Evolutionary conservation across 305 asterid genomes (phyloP).

Genomic region (Fraxinus platypoda): DNA sequence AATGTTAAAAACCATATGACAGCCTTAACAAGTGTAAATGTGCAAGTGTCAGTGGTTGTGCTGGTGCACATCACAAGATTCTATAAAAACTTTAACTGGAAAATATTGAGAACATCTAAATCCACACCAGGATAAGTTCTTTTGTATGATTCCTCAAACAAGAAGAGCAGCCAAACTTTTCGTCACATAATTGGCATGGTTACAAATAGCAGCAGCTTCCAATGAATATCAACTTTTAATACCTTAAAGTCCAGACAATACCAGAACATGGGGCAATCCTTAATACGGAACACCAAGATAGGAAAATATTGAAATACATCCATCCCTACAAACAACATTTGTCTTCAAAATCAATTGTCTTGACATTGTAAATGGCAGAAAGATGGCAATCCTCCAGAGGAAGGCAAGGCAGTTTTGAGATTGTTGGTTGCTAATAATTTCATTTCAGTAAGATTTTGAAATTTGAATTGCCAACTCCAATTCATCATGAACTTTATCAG

Average conservation of each 20-base stretch:
- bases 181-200: background rate
- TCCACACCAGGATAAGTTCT: background rate
- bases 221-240: background rate
- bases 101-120: background rate
- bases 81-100: background rate
- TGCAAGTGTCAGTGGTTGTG: background rate
- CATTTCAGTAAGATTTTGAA: background rate
- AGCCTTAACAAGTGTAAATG: background rate
- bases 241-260: background rate
- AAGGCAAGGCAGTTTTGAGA: background rate
- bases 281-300: background rate
- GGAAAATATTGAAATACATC: background rate
- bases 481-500: background rate
- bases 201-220: background rate
- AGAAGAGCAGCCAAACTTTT: background rate
- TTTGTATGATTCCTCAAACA: background rate
- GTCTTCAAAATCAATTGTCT: background rate
- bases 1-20: background rate
- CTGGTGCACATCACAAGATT: background rate
- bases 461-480: conserved; percentile 1
- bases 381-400: background rate
- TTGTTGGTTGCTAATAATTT: background rate
- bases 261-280: background rate
- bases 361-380: background rate
- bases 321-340: background rate